Percentiles rank a stretch among this genome's conserved stretches.
Conservation (phyloP, 352 stramenopile species). For the Phytophthora tubulina region DNA sequence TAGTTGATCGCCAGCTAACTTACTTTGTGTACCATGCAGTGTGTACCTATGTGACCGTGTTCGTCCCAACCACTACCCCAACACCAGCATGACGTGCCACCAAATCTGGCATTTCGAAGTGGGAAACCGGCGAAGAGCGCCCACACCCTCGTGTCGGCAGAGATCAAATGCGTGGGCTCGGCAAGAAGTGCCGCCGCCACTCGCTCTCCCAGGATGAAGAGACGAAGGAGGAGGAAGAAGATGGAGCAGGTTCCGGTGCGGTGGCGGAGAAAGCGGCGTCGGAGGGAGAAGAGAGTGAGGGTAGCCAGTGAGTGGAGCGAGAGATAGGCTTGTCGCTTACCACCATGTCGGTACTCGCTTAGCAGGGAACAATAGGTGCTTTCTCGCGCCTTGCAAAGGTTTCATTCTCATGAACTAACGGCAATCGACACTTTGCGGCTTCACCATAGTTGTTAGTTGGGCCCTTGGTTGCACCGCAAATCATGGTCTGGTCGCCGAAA, state of each 20-base stretch:
- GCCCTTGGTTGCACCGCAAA: too few relatives aligned
- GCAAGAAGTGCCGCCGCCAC: conserved; percentile 10
- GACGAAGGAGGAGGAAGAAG: background rate
- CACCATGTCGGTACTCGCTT: too few relatives aligned
- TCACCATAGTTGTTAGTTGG: too few relatives aligned
- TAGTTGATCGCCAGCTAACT: background rate
- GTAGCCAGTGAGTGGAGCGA: background rate
- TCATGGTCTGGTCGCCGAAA: too few relatives aligned
- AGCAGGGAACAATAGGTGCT: too few relatives aligned
- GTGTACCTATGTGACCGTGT: conserved; percentile 10
- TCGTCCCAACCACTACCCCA: background rate
- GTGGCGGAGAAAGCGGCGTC: background rate
- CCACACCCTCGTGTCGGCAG: conserved; percentile 1
- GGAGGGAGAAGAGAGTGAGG: background rate
- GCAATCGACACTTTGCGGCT: too few relatives aligned
- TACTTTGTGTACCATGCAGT: background rate
- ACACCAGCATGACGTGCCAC: conserved; percentile 22
- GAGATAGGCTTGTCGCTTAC: too few relatives aligned
- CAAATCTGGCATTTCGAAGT: background rate
- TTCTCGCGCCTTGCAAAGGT: too few relatives aligned
- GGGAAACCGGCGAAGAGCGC: conserved; percentile 1
- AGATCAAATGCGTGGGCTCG: conserved; percentile 13
- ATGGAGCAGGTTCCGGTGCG: background rate
- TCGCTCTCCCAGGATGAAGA: background rate
- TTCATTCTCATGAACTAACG: too few relatives aligned